Conservation (phyloP, 192 early-diverging fungal species). For the Coemansia sp. region DNA sequence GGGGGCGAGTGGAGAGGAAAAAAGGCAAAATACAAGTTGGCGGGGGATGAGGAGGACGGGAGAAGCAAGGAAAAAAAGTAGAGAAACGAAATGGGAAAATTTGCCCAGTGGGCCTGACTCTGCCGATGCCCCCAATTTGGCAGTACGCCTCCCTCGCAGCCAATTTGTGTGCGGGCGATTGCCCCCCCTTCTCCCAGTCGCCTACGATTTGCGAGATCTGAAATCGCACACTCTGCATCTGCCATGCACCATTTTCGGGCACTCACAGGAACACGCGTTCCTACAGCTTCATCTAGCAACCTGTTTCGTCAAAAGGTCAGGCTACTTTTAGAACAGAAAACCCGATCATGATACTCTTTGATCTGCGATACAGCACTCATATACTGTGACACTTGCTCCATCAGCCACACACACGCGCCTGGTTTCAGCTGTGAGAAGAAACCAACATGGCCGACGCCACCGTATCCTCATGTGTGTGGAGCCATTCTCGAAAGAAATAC, state of each 20-base stretch:
- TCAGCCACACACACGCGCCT: background rate
- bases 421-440: background rate
- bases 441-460: background rate
- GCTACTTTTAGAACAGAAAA: background rate
- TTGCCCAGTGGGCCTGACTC: background rate
- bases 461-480: background rate
- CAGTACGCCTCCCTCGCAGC: background rate
- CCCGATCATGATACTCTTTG: background rate
- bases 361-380: background rate
- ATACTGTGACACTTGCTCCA: background rate
- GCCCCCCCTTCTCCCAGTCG: background rate
- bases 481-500: background rate
- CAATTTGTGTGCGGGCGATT: background rate
- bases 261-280: background rate
- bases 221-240: background rate
- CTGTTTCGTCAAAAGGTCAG: background rate
- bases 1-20: background rate
- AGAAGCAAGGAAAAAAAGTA: background rate
- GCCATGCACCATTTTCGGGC: background rate
- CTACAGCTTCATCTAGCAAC: background rate
- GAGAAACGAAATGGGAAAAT: background rate
- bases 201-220: constrained; percentile 2
- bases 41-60: background rate
- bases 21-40: background rate
- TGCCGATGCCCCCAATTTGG: background rate